Evolutionary conservation across 2,329 filamentous ascomycete species (phyloP), one percentile per base, ranked within the genome.

Genomic region (Myriangium duriaei): DNA sequence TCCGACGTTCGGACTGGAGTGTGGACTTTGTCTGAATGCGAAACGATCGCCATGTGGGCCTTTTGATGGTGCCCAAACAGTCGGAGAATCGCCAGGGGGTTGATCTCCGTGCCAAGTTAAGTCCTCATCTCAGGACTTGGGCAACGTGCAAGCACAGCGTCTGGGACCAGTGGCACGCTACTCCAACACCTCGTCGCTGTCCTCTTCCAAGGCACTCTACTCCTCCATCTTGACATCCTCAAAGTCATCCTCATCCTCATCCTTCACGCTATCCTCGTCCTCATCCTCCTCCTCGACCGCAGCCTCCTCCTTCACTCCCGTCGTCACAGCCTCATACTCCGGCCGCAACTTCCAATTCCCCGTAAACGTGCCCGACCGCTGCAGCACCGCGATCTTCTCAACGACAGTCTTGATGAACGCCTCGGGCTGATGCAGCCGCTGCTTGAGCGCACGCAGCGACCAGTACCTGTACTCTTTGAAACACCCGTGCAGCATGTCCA

Each of bases 381-480:
- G 79, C 43, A 94, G 63, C 13, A 81, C 74, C 0, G 85, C 88
- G 42, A 96, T 74, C 53, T 85, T 77, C 45, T 87, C 81, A 48
- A 98, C 63, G 1, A 79, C 80, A 55, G 91, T 76, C 39, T 88
- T 85, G 44, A 98, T 73, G 58, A 87, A 96, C n/a, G 81, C 78
- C 56, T 96, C 91, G 1, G 91, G 91, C 61, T 98, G 91, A 42
- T 79, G 74, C 28, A 92, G 73, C 43, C 72, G 67, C 35, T 76
- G 69, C 46, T 85, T 84, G 49, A 98, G 72, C 4, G 81, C 75
- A 54, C 84, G 87, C 69, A 96, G 82, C n/a, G 81, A 78, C 87
- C 88, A 98, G 61, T 91, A 96, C 50, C 79, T 77, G 68, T 81
- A 93, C 51, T 81, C 68, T 40, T 79, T 74, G 74, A 95, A 98